Conservation (phyloP, 352 stramenopile species). For the Pythium insidiosum region DNA sequence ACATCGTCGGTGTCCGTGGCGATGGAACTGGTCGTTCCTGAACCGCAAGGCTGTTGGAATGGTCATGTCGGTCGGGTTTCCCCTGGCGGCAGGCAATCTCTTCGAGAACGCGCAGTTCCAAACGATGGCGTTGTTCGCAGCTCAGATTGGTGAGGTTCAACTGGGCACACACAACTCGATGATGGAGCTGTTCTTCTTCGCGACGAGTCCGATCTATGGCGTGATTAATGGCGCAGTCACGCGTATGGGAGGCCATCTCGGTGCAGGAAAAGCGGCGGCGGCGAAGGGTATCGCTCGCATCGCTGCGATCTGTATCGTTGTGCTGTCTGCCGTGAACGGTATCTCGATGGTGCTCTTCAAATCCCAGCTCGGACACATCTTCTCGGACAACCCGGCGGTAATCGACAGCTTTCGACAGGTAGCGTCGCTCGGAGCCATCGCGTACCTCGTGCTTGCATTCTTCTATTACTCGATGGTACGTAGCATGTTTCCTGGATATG, state of each 20-base stretch:
- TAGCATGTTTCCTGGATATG: neutral
- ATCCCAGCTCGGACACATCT: conserved; percentile 47
- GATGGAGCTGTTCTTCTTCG: conserved; percentile 84
- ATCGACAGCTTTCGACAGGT: conserved; percentile 60
- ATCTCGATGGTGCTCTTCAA: conserved; percentile 35
- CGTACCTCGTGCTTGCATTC: conserved; percentile 67
- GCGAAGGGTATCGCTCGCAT: conserved; percentile 52
- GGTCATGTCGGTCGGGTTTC: conserved; percentile 42
- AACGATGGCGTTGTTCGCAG: conserved; percentile 69
- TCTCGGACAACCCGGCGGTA: conserved; percentile 56
- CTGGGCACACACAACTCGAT: conserved; percentile 76
- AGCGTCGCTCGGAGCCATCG: conserved; percentile 37
- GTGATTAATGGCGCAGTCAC: conserved; percentile 53
- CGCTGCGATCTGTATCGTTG: conserved; percentile 29
- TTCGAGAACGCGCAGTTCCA: conserved; percentile 81
- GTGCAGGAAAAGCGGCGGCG: conserved; percentile 23
- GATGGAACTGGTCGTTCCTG: conserved; percentile 46
- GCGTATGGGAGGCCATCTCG: conserved; percentile 58
- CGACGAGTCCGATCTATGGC: conserved; percentile 80
- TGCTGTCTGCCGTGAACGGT: conserved; percentile 36
- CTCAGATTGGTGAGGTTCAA: conserved; percentile 58
- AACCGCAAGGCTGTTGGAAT: conserved; percentile 29
- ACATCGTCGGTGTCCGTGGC: conserved; percentile 40
- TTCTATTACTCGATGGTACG: conserved; percentile 74
- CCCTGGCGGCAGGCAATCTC: conserved; percentile 43